A percentile compares a stretch with the other conserved stretches of the same genome.
Conservation (phyloP, 2,329 filamentous ascomycete species). For the Didymella keratinophila region DNA sequence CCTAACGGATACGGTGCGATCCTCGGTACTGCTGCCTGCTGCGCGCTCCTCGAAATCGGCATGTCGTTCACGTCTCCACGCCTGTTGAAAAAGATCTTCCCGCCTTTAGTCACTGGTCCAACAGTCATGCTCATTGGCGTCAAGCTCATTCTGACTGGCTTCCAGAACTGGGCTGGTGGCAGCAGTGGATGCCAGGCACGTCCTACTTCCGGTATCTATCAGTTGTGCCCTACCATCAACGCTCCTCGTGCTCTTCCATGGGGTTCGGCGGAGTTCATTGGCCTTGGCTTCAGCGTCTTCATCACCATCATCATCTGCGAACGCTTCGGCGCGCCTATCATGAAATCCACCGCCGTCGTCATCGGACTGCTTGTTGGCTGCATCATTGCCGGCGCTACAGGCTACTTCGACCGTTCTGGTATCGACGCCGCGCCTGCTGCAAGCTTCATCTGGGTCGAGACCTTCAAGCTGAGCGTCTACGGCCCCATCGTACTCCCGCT, state of each 20-base stretch:
- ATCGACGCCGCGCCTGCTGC: conserved; percentile 75
- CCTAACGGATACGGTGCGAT: conserved; percentile 79
- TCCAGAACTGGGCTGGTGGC: conserved; percentile 81
- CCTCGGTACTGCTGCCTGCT: conserved; percentile 67
- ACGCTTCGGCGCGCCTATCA: conserved; percentile 81
- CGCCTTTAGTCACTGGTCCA: conserved; percentile 76
- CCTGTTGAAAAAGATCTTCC: conserved; percentile 75
- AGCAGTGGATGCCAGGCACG: conserved; percentile 64
- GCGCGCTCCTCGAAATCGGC: conserved; percentile 69
- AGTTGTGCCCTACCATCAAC: conserved; percentile 65
- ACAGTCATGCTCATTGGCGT: conserved; percentile 77
- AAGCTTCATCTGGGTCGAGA: conserved; percentile 81
- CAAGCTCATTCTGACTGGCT: conserved; percentile 73
- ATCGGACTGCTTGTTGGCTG: conserved; percentile 78
- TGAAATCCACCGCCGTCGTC: conserved; percentile 81
- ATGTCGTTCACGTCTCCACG: conserved; percentile 78
- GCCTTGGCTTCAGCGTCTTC: conserved; percentile 81
- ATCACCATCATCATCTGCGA: conserved; percentile 81
- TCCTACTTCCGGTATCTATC: conserved; percentile 62
- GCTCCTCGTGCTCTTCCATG: conserved; percentile 77
- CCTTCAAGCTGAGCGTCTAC: conserved; percentile 75
- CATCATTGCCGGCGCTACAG: conserved; percentile 78
- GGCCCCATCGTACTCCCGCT: conserved; percentile 76
- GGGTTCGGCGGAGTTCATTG: conserved; percentile 81
- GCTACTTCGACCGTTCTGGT: conserved; percentile 77